Evolutionary conservation across 352 stramenopile species (phyloP).

Genomic region (Pythium oligandrum): DNA sequence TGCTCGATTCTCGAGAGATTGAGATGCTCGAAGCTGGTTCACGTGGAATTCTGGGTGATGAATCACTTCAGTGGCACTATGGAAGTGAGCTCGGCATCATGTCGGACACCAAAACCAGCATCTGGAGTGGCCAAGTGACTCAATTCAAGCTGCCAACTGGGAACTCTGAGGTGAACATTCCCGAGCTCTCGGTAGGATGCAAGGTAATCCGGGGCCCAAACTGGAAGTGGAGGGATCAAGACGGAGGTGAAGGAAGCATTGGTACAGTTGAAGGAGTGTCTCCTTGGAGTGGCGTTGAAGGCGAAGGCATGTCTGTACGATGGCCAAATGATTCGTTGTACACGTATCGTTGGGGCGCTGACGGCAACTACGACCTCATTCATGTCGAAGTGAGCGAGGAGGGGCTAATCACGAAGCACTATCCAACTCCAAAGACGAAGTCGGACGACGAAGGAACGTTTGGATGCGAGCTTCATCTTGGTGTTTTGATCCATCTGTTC

Average conservation of each 20-base stretch:
- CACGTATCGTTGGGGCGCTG: slow-evolving; percentile 85
- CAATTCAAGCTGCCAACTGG: slow-evolving; percentile 56
- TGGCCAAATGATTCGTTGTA: slow-evolving; percentile 88
- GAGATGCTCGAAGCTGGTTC: slow-evolving; percentile 55
- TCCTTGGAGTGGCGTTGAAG: slow-evolving; percentile 85
- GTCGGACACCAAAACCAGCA: slow-evolving; percentile 52
- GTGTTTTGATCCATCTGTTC: slow-evolving; percentile 71
- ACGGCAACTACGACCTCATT: slow-evolving; percentile 83
- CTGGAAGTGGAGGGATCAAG: slow-evolving; percentile 89
- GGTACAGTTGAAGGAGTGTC: slow-evolving; percentile 81
- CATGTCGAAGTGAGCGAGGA: slow-evolving; percentile 83
- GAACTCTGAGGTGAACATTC: slow-evolving; percentile 36
- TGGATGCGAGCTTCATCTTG: slow-evolving; percentile 71
- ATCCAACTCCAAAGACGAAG: slow-evolving; percentile 68
- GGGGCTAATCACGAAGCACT: slow-evolving; percentile 59
- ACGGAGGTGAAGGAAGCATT: slow-evolving; percentile 80
- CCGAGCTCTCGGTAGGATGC: slow-evolving; percentile 72
- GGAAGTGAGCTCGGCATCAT: slow-evolving; percentile 74
- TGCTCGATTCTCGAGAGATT: slow-evolving; percentile 52
- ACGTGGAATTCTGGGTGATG: slow-evolving; percentile 64
- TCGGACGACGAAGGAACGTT: slow-evolving; percentile 72
- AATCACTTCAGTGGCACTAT: slow-evolving; percentile 48
- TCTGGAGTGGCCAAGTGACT: slow-evolving; percentile 75
- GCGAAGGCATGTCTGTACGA: slow-evolving; percentile 85
- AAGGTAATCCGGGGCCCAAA: slow-evolving; percentile 88